These are phyloP conservation scores for Blastobotrys elegans DNA, from an alignment of 1,139 yeast genomes.

Conservation along the genomic window DNA sequence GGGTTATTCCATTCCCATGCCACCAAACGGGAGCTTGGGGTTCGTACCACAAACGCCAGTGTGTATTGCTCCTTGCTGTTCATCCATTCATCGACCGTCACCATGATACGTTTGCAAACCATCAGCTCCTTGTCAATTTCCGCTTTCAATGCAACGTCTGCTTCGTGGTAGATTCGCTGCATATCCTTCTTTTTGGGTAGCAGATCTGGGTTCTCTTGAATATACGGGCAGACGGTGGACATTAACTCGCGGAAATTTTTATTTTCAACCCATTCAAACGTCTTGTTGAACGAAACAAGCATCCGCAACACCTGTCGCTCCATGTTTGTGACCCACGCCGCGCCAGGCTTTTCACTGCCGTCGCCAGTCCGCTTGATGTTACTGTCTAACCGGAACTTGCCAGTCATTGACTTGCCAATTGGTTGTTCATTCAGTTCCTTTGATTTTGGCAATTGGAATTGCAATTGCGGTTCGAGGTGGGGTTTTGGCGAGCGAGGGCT, in stretches of 20 bases:
- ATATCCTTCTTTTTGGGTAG: slow-evolving; percentile 9
- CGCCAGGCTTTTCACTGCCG: not conserved
- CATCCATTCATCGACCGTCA: slow-evolving; percentile 15
- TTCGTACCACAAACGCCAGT: slow-evolving; percentile 11
- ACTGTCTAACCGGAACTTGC: not conserved
- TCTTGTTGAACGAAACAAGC: slow-evolving; percentile 11
- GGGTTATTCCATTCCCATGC: slow-evolving; percentile 15
- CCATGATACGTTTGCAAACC: slow-evolving; percentile 11
- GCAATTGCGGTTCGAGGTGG: not conserved
- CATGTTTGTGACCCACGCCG: slow-evolving; percentile 12
- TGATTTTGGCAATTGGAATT: not conserved
- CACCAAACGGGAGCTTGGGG: slow-evolving; percentile 9
- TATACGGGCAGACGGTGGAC: slow-evolving; percentile 9
- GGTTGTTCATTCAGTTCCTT: not conserved
- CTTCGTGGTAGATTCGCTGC: slow-evolving; percentile 9
- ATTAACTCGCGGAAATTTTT: slow-evolving; percentile 12
- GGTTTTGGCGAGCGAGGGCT: not conserved
- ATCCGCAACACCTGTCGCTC: slow-evolving; percentile 12
- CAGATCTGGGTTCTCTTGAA: slow-evolving; percentile 7
- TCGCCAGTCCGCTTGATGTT: not conserved
- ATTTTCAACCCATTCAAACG: slow-evolving; percentile 12
- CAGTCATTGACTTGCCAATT: not conserved
- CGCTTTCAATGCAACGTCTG: slow-evolving; percentile 7
- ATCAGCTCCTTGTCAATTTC: slow-evolving; percentile 11
- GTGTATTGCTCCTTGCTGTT: slow-evolving; percentile 10